phyloP scores from a whole-genome alignment of 106 monocot species.

The Platanthera guangdongensis region DNA sequence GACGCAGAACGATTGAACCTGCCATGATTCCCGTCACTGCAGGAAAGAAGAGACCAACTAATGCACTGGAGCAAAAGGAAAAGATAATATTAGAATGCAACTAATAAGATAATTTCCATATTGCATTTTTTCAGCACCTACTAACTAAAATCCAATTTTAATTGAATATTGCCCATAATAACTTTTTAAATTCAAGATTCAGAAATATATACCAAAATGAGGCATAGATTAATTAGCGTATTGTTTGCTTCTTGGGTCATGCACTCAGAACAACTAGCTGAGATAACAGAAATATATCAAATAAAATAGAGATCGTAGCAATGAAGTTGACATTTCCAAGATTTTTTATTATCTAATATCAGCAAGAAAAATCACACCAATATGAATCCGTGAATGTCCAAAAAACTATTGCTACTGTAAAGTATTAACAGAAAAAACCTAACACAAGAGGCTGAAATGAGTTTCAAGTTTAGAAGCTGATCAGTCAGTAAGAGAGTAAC shows the following conservation, averaged over 20 bases:
- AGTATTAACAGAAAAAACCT: neutral
- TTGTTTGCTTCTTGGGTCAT: neutral
- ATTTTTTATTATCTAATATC: neutral
- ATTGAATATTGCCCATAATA: neutral
- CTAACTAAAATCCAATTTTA: neutral
- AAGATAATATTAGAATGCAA: slow-evolving; percentile 16
- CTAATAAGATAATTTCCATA: slow-evolving; percentile 2
- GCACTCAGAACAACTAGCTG: neutral
- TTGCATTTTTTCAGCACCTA: neutral
- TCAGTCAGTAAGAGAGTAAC: neutral
- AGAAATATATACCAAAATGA: neutral
- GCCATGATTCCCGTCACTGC: slow-evolving; percentile 99
- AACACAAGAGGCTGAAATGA: neutral
- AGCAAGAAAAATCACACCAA: neutral
- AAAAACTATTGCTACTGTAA: neutral
- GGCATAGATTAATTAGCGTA: neutral
- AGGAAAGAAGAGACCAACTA: slow-evolving; percentile 95
- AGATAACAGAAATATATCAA: neutral
- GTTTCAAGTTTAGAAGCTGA: neutral
- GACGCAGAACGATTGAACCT: slow-evolving; percentile 92
- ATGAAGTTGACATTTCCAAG: neutral
- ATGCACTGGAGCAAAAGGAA: slow-evolving; percentile 47
- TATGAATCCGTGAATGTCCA: neutral
- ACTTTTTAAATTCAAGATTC: neutral
- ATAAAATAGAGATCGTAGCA: neutral